Base-by-base conservation (phyloP, 345 rosid species). In the Erysimum cheiranthoides region DNA sequence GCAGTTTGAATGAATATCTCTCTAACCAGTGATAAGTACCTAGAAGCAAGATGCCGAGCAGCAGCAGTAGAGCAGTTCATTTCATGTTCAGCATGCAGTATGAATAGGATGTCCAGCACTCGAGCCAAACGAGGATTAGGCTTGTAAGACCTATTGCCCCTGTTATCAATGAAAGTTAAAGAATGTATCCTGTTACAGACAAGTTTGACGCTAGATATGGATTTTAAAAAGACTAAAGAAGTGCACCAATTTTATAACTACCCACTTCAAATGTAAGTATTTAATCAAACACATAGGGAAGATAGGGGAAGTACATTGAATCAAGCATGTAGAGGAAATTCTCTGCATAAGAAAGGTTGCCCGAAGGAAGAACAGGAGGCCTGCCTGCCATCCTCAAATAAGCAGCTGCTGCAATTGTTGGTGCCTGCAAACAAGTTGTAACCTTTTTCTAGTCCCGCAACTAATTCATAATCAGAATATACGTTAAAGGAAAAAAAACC, bases 41-140 rank as follows among this genome's bases (percentile, higher is more conserved):
- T 87, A 31, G 95, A 93, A 36, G 98, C 95, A 76, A 93, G 98
- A 84, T 93, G 98, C 68, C 93, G 84, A 31, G 95, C 98, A 81
- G 98, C 96, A 77, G 96, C 70, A 28, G 98, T 89, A 5, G 98
- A 93, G 74, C 98, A 93, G 70, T 93, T 90, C 98, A 93, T 93
- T 81, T 93, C 98, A 82, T 93, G 98, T 77, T 93, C 98, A 25
- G 98, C 98, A 78, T 90, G 98, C 77, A 93, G 77, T 63, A 93
- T 86, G 82, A 93, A 93, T 74, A 93, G 94, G 42, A 90, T 46
- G 64, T 93, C 98, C 30, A 93, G 75, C 40, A 88, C 98, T 68
- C 92, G 89, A 68, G 96, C 98, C 34, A 93, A 77, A 66, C 88
- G 88, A 60, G 96, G 90, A 83, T 93, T 93, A 53, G 98, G 98